phyloP scores from a whole-genome alignment of 164 flowering plant species.

The Tinospora cordifolia region DNA sequence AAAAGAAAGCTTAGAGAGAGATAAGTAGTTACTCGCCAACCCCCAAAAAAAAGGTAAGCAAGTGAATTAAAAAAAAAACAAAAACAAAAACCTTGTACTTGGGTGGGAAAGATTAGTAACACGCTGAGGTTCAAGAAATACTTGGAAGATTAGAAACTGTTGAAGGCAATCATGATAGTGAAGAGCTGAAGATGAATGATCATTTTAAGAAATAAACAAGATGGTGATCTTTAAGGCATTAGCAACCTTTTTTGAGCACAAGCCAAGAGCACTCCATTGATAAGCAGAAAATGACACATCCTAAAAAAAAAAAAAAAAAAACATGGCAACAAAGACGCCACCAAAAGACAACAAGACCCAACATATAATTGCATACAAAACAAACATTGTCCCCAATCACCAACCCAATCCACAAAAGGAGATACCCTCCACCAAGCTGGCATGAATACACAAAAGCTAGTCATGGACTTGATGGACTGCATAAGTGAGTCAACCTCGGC shows the following conservation, averaged over 20 bases:
- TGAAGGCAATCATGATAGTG: not conserved
- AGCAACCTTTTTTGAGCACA: not conserved
- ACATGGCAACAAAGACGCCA: too few relatives aligned
- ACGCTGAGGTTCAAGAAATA: not conserved
- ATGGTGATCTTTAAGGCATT: not conserved
- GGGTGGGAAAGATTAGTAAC: not conserved
- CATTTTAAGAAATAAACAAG: not conserved
- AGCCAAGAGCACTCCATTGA: too few relatives aligned
- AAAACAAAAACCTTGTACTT: not conserved
- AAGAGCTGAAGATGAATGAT: not conserved
- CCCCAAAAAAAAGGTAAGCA: too few relatives aligned
- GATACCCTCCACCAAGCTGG: too few relatives aligned
- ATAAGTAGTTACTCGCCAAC: not conserved
- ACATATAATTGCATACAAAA: too few relatives aligned
- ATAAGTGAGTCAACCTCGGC: too few relatives aligned
- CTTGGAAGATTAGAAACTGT: not conserved
- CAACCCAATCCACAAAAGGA: too few relatives aligned
- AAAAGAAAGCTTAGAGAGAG: not conserved
- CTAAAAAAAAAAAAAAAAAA: not conserved
- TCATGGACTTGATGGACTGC: too few relatives aligned
- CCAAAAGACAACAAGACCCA: too few relatives aligned
- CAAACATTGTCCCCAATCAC: too few relatives aligned
- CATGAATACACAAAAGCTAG: too few relatives aligned
- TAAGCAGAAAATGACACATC: too few relatives aligned
- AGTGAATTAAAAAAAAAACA: not conserved